Conservation (phyloP, 768 basidiomycete genomes). For the Strobilomyces echinocephalus region DNA sequence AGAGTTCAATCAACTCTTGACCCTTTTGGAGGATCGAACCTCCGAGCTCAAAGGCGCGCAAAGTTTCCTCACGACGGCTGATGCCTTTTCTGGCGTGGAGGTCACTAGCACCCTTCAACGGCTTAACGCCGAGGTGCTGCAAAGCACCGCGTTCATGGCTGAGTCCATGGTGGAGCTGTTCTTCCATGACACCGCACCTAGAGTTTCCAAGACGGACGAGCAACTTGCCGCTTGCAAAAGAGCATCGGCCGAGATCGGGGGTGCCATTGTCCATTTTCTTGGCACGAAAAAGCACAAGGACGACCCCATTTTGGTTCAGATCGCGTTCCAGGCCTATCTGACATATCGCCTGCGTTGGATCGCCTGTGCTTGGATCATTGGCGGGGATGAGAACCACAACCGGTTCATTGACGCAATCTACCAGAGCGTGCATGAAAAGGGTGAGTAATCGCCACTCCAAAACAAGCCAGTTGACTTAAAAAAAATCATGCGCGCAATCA, state of each 20-base stretch:
- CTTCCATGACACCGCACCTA: slow-evolving; percentile 17
- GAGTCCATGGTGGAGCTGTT: slow-evolving; percentile 44
- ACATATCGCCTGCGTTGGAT: slow-evolving; percentile 27
- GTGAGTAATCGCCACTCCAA: slow-evolving; percentile 21
- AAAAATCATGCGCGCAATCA: slow-evolving; percentile 10
- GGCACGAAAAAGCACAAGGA: slow-evolving; percentile 28
- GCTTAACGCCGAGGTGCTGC: slow-evolving; percentile 46
- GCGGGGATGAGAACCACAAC: slow-evolving; percentile 22
- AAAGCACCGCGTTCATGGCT: slow-evolving; percentile 44
- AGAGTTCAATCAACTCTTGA: slow-evolving; percentile 25
- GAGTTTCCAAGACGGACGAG: slow-evolving; percentile 15
- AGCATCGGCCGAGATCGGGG: slow-evolving; percentile 18
- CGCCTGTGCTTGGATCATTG: slow-evolving; percentile 26
- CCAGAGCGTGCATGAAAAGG: slow-evolving; percentile 31
- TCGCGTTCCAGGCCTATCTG: slow-evolving; percentile 33
- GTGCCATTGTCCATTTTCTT: slow-evolving; percentile 23
- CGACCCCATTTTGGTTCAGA: slow-evolving; percentile 35
- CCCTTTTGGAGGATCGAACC: slow-evolving; percentile 38
- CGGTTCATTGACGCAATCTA: slow-evolving; percentile 30
- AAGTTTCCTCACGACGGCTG: slow-evolving; percentile 41
- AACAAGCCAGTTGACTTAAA: not conserved
- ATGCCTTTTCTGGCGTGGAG: slow-evolving; percentile 42
- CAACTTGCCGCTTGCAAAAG: slow-evolving; percentile 24
- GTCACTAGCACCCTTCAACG: slow-evolving; percentile 40
- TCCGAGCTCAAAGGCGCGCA: slow-evolving; percentile 43